Base-by-base conservation (phyloP, 2,329 filamentous ascomycete genomes). In the Sporothrix humicola region DNA sequence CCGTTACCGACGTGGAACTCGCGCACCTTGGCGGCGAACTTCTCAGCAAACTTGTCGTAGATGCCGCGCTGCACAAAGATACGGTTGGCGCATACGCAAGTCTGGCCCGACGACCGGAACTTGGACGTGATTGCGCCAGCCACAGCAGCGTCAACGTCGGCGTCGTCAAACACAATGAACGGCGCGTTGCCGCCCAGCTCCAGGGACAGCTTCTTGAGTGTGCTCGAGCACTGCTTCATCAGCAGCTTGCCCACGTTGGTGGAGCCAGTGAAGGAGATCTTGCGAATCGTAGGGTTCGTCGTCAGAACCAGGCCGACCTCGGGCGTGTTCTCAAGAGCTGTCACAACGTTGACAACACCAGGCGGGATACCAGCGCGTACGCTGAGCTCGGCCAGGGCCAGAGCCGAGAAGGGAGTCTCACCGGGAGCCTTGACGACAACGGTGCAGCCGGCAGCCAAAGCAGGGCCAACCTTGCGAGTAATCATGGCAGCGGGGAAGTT, bases 111-210 rank as follows among this genome's bases (percentile, higher is more conserved):
- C 52, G 92, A 94, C 72, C 96, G 92, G 89, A 98, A 98, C 82
- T 98, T 99, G 79, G 90, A 95, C 31, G 91, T 85, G 72, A 98
- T 88, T 66, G 94, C 94, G 37, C 95, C 95, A 0, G 89, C 84
- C 0, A 98, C 94, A 2, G 96, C 96, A 4, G 86, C 84, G 74
- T 98, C 95, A 23, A 98, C 84, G 80, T 98, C 93, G 23, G 95
- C 93, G 79, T 98, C 95, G 79, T 98, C 94, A 79, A 98, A 98
- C 48, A 98, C 94, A 77, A 98, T 98, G 81, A 98, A 97, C 1
- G 95, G 95, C 0, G 95, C 93, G 81, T 98, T 98, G 66, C 95
- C 96, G 72, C 95, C 95, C 0, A 98, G 91, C 81, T 98, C 95
- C 81, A 97, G 92, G 0, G 93, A 96, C 56, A 91, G 81, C 77